These are phyloP conservation scores for Stylosanthes scabra DNA, from an alignment of 331 rosid species.

Conservation along the genomic window DNA sequence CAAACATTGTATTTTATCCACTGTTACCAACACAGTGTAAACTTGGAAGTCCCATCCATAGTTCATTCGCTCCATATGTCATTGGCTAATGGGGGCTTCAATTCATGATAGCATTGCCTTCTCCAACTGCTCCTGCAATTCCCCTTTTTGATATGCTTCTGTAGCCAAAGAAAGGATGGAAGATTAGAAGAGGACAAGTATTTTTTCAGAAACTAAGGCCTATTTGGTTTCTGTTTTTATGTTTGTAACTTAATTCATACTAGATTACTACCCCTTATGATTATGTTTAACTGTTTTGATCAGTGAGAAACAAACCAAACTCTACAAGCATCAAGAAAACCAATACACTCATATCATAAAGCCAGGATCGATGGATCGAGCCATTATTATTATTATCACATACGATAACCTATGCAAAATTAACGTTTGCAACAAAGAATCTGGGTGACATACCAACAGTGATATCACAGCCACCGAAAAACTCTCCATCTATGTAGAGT, in stretches of 20 bases:
- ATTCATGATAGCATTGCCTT: slow-evolving; percentile 82
- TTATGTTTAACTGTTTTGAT: slow-evolving; percentile 25
- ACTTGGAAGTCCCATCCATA: slow-evolving; percentile 5
- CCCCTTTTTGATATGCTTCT: slow-evolving; percentile 91
- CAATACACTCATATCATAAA: neutral
- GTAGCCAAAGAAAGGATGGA: slow-evolving; percentile 37
- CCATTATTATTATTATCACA: too few species aligned
- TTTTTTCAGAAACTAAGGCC: slow-evolving; percentile 6
- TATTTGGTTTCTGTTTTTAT: too few species aligned
- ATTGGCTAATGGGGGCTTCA: slow-evolving; percentile 42
- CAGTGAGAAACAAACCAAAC: slow-evolving; percentile 19
- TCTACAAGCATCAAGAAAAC: slow-evolving; percentile 27
- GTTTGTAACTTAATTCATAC: too few species aligned
- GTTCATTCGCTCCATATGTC: slow-evolving; percentile 22
- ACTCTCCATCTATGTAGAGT: slow-evolving; percentile 94
- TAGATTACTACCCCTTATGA: too few species aligned
- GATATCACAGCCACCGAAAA: slow-evolving; percentile 98
- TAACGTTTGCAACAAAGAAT: neutral
- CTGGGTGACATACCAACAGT: slow-evolving; percentile 75
- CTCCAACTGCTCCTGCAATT: slow-evolving; percentile 85
- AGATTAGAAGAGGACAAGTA: slow-evolving; percentile 13
- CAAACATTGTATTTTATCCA: slow-evolving; percentile 24
- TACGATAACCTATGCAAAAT: too few species aligned
- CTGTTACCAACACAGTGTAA: slow-evolving; percentile 8
- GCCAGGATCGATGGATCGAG: too few species aligned